A percentile compares a stretch with the other conserved stretches of the same genome.
Conservation (phyloP, 129 eudicot species). For the Apium graveolens region DNA sequence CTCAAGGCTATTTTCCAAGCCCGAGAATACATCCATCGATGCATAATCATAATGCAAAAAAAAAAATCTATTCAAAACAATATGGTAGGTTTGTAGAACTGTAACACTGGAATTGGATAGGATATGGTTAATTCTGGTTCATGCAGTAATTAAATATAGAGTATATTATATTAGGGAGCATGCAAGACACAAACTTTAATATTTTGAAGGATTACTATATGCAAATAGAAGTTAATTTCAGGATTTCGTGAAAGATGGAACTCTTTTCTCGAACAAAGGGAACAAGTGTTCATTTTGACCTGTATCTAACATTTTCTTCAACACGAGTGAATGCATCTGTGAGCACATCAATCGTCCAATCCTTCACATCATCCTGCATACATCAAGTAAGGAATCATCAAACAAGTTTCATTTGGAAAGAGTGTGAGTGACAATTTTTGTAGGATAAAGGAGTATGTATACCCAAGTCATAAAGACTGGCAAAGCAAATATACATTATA, state of each 20-base stretch:
- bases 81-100: background rate
- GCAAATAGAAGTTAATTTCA: background rate
- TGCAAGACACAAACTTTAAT: background rate
- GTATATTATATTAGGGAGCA: background rate
- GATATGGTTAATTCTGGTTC: background rate
- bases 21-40: background rate
- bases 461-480: background rate
- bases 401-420: background rate
- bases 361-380: conserved; percentile 32
- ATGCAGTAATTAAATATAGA: background rate
- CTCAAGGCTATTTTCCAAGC: background rate
- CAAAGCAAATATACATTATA: background rate
- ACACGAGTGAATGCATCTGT: conserved; percentile 27
- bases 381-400: background rate
- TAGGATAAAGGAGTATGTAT: background rate
- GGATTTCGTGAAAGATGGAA: background rate
- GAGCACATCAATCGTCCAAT: conserved; percentile 33
- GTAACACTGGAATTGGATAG: background rate
- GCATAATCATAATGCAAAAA: no score
- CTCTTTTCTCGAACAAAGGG: background rate
- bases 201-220: background rate
- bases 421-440: background rate
- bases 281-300: conserved; percentile 11
- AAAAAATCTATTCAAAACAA: background rate
- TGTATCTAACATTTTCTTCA: conserved; percentile 26